phyloP scores from a whole-genome alignment of 805 yeast species.

The Saccharomycopsis synnaedendra region DNA sequence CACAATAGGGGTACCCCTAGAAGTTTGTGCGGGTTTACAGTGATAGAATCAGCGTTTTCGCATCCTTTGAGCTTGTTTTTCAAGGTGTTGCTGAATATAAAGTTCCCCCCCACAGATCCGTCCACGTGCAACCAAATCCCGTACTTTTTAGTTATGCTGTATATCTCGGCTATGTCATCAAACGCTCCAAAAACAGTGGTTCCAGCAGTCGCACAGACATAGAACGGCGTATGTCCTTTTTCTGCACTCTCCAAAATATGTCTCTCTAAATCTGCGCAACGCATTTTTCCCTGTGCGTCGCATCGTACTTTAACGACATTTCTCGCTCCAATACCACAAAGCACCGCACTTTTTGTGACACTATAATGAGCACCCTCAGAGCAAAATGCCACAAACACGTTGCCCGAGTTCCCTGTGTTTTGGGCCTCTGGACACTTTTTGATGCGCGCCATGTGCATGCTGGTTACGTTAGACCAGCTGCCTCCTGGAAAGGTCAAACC shows the following conservation, averaged over 20 bases:
- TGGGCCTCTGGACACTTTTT: constrained; percentile 60
- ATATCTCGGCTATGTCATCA: constrained; percentile 52
- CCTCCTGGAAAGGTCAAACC: constrained; percentile 85
- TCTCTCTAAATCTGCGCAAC: constrained; percentile 32
- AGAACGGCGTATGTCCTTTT: constrained; percentile 61
- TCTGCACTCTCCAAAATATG: constrained; percentile 30
- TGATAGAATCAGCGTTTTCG: constrained; percentile 60
- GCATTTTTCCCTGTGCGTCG: constrained; percentile 44
- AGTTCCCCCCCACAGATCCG: constrained; percentile 90
- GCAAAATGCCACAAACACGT: constrained; percentile 55
- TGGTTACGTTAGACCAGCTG: constrained; percentile 74
- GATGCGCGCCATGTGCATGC: constrained; percentile 67
- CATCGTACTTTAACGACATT: constrained; percentile 56
- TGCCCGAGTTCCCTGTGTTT: constrained; percentile 37
- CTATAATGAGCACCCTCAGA: constrained; percentile 70
- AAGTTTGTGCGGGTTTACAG: constrained; percentile 81
- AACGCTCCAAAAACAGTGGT: constrained; percentile 82
- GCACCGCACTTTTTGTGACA: constrained; percentile 69
- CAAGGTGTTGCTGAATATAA: constrained; percentile 47
- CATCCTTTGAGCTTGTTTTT: constrained; percentile 41
- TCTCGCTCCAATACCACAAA: constrained; percentile 58
- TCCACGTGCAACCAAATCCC: constrained; percentile 75
- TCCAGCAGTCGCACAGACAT: constrained; percentile 78
- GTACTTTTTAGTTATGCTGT: constrained; percentile 39
- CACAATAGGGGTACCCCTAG: constrained; percentile 76